Conservation (phyloP, 177 flowering plant species). For the Vitis hybrid region DNA sequence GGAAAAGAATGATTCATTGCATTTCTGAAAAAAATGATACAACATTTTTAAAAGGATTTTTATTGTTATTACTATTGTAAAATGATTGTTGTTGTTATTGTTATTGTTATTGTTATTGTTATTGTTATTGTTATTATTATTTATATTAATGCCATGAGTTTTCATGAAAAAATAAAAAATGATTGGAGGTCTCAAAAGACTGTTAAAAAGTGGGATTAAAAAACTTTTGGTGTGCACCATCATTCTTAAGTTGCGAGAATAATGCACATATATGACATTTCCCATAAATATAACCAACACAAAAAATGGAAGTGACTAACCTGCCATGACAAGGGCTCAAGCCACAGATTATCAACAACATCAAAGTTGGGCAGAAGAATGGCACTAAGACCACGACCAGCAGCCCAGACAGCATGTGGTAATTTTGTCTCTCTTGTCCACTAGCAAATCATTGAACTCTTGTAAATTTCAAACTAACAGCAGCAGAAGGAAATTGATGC, state of each 20-base stretch:
- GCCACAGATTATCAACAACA: slow-evolving; percentile 84
- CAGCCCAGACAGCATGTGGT: slow-evolving; percentile 99
- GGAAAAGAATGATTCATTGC: no score
- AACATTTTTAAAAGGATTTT: no score
- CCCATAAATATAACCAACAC: neutral
- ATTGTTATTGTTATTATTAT: no score
- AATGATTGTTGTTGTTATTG: no score
- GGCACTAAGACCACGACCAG: slow-evolving; percentile 91
- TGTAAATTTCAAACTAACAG: slow-evolving; percentile 11
- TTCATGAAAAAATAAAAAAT: no score
- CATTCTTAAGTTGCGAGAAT: neutral
- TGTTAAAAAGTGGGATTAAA: no score
- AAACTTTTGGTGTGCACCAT: neutral
- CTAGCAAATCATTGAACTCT: slow-evolving; percentile 32
- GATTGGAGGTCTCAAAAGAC: no score
- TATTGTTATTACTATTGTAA: no score
- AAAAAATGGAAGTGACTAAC: slow-evolving; percentile 33
- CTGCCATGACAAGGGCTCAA: slow-evolving; percentile 93
- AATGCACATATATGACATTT: neutral
- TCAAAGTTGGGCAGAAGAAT: slow-evolving; percentile 88
- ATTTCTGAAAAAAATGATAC: no score
- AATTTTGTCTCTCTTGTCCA: slow-evolving; percentile 88
- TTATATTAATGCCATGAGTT: no score
- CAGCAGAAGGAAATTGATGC: slow-evolving; percentile 6
- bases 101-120: no score